These are phyloP conservation scores for Nakataea oryzae DNA, from an alignment of 2,329 filamentous ascomycete species.

Conservation along the genomic window DNA sequence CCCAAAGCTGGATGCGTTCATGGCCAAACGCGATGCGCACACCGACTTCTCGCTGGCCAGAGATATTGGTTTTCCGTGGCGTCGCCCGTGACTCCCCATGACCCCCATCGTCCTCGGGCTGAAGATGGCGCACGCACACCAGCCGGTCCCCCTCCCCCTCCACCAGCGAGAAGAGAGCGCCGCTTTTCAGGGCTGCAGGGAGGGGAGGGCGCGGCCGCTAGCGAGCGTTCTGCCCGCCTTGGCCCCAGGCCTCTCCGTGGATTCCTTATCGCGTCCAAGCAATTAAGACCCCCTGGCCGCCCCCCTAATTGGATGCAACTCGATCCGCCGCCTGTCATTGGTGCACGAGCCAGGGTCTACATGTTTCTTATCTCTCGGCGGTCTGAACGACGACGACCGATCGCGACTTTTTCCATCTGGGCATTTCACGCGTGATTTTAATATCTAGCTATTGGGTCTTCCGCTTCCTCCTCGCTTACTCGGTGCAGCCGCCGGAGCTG, in stretches of 20 bases:
- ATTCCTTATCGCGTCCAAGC: neutral
- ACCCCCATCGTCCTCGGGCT: neutral
- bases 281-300: neutral
- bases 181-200: neutral
- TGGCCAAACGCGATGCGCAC: too few relatives aligned
- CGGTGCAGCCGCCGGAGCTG: neutral
- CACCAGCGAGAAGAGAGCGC: neutral
- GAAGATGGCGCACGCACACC: neutral
- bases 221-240: neutral
- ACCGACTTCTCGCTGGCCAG: neutral
- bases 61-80: neutral
- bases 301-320: neutral
- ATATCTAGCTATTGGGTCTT: too few relatives aligned
- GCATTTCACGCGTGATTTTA: too few relatives aligned
- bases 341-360: neutral
- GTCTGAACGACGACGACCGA: neutral
- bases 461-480: too few relatives aligned
- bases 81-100: neutral
- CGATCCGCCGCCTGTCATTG: neutral
- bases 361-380: neutral
- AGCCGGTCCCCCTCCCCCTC: neutral
- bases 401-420: too few relatives aligned
- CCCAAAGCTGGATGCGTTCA: neutral
- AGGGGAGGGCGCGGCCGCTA: neutral
- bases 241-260: neutral